Evolutionary conservation across 169 alveolate species (phyloP).

Genomic region (Theileria equi): DNA sequence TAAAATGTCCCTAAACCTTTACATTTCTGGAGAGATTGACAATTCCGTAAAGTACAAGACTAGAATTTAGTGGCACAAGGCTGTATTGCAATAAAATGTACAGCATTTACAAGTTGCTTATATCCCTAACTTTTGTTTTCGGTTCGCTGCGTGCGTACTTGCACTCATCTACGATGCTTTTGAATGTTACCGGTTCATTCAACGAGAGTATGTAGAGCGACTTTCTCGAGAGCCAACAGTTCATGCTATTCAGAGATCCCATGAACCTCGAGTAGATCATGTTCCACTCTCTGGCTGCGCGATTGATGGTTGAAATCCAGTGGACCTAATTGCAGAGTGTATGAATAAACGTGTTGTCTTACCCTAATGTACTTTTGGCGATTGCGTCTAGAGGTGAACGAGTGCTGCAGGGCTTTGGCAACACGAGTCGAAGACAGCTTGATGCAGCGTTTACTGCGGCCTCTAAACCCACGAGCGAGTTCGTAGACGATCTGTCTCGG

Average conservation of each 20-base stretch:
- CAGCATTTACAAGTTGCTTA: conserved; percentile 18
- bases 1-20: too few species aligned
- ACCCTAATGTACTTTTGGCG: conserved; percentile 42
- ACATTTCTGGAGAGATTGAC: too few species aligned
- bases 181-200: conserved; percentile 74
- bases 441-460: conserved; percentile 74
- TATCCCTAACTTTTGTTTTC: conserved; percentile 59
- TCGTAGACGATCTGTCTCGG: conserved; percentile 75
- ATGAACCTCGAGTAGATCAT: conserved; percentile 68
- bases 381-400: conserved; percentile 60
- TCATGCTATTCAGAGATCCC: conserved; percentile 61
- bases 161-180: conserved; percentile 73
- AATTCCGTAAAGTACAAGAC: too few species aligned
- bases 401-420: conserved; percentile 71
- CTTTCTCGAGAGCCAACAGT: conserved; percentile 67
- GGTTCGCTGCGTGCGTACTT: conserved; percentile 63
- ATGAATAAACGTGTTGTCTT: background rate
- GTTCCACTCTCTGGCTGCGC: conserved; percentile 78
- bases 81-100: too few species aligned
- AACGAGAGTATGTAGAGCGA: conserved; percentile 65
- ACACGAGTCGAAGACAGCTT: conserved; percentile 74
- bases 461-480: conserved; percentile 76
- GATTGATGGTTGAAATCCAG: conserved; percentile 74
- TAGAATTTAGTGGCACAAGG: too few species aligned
- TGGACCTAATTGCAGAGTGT: conserved; percentile 50